Evolutionary conservation across 352 stramenopile species (phyloP).

Genomic region (Phytopythium oedochilum): DNA sequence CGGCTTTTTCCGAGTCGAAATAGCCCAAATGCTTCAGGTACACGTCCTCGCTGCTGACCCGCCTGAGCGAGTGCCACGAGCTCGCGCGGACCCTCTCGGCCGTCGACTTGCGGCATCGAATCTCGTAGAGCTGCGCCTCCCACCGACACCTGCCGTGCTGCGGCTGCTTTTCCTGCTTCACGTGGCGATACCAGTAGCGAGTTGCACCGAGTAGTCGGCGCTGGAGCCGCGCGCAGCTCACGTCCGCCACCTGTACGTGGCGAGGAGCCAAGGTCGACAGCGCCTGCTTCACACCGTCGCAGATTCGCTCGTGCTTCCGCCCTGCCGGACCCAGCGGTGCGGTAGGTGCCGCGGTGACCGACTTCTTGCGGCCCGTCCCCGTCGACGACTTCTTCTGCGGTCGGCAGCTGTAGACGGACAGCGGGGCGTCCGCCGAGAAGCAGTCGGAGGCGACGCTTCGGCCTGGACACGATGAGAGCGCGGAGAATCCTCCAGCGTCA

Average conservation of each 20-base stretch:
- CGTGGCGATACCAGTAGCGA: slow-evolving; percentile 59
- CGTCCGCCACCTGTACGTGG: slow-evolving; percentile 27
- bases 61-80: slow-evolving; percentile 31
- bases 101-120: slow-evolving; percentile 41
- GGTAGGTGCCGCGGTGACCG: not conserved
- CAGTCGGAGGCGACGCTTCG: not conserved
- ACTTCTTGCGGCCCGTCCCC: not conserved
- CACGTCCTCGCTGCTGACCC: slow-evolving; percentile 39
- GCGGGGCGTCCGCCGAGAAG: slow-evolving; percentile 3
- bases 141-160: slow-evolving; percentile 41
- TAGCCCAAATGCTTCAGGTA: slow-evolving; percentile 38
- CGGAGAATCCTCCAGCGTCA: not conserved
- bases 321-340: slow-evolving; percentile 9
- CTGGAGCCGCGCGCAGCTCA: slow-evolving; percentile 56
- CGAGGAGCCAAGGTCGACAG: slow-evolving; percentile 9
- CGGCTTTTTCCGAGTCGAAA: slow-evolving; percentile 56
- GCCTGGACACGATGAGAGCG: not conserved
- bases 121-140: slow-evolving; percentile 54
- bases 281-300: slow-evolving; percentile 9
- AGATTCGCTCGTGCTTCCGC: slow-evolving; percentile 19
- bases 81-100: slow-evolving; percentile 11
- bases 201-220: slow-evolving; percentile 49
- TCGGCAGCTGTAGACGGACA: slow-evolving; percentile 1
- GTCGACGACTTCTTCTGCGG: not conserved
- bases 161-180: slow-evolving; percentile 63